A percentile compares a stretch with the other conserved stretches of the same genome.
phyloP scores from a whole-genome alignment of 768 basidiomycete species.

The Candolleomyces eurysporus region DNA sequence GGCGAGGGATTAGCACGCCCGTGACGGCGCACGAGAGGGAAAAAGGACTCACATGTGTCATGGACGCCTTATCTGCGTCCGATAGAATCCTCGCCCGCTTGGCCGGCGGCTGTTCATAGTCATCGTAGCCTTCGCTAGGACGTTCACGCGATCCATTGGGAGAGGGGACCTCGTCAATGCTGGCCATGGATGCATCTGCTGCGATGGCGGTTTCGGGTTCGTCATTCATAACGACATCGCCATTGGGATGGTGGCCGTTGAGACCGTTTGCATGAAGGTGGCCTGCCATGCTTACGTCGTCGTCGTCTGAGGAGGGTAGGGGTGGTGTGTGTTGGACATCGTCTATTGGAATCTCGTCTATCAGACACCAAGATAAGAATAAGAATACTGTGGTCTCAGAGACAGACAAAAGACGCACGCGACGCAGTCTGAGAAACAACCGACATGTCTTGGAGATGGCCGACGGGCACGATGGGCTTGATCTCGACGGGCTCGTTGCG shows the following conservation, averaged over 20 bases:
- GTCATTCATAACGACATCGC: constrained; percentile 43
- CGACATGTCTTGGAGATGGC: constrained; percentile 40
- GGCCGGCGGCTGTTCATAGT: constrained; percentile 72
- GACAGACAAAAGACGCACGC: constrained; percentile 9
- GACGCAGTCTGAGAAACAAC: constrained; percentile 43
- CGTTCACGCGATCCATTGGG: constrained; percentile 33
- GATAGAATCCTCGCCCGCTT: constrained; percentile 78
- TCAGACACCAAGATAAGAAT: constrained; percentile 13
- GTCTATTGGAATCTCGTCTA: constrained; percentile 2
- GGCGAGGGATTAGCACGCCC: constrained; percentile 51
- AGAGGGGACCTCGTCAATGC: constrained; percentile 26
- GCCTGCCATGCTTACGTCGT: constrained; percentile 63
- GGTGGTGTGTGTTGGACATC: background rate
- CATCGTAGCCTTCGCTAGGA: constrained; percentile 46
- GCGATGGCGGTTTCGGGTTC: constrained; percentile 35
- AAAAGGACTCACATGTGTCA: constrained; percentile 52
- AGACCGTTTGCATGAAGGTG: constrained; percentile 31
- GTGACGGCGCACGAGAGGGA: constrained; percentile 46
- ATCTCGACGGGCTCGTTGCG: constrained; percentile 57
- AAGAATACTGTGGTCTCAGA: background rate
- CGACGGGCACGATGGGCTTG: constrained; percentile 40
- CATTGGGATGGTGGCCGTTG: constrained; percentile 22
- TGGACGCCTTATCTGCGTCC: constrained; percentile 72
- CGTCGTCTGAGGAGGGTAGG: constrained; percentile 14
- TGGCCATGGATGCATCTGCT: constrained; percentile 38